Evolutionary conservation across 371 early-diverging fungal species (phyloP), one percentile per base, ranked within the genome.

Genomic region (Basidiobolus meristosporus): DNA sequence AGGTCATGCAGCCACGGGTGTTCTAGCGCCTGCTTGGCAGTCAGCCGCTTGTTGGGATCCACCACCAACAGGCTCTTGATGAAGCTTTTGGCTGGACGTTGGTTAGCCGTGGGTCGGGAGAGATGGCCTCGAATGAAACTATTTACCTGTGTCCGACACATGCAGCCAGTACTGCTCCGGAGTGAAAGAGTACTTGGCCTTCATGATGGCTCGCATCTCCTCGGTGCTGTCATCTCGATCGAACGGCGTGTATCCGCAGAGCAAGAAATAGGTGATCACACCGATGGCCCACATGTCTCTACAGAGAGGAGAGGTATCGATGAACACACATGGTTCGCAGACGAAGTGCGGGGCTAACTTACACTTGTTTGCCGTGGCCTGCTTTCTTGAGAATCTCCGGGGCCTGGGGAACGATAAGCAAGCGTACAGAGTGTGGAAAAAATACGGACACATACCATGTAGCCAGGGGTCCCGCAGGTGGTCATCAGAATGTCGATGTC

Each of bases 251-350:
- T 68, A 73, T 7, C 96, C 96, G 53, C 79, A 79, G 9, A 90
- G 54, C 52, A 91, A 63, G 29, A 85, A 87, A 55, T 77, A 91
- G 2, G 89, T 67, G 39, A 95, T 80, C 11, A 95, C 87, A 12
- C 96, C 96, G 48, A 90, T 59, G 9, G 84, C 78, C 92, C 92
- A 96, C 53, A 90, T 62, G 47, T 96, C 96, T 17, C 47, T 32
- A 67, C 42, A 42, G 63, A 65, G 19, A 59, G 58, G 50, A 53
- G 42, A 55, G n/a, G n/a, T n/a, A n/a, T n/a, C n/a, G n/a, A n/a
- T n/a, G n/a, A n/a, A n/a, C n/a, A n/a, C n/a, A n/a, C n/a, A n/a
- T n/a, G n/a, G n/a, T n/a, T n/a, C n/a, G n/a, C n/a, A n/a, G n/a
- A n/a, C n/a, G n/a, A n/a, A n/a, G n/a, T n/a, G n/a, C n/a, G n/a